Base-by-base conservation (phyloP, 176 grass and related monocot genomes). In the Rhynchospora breviuscula region DNA sequence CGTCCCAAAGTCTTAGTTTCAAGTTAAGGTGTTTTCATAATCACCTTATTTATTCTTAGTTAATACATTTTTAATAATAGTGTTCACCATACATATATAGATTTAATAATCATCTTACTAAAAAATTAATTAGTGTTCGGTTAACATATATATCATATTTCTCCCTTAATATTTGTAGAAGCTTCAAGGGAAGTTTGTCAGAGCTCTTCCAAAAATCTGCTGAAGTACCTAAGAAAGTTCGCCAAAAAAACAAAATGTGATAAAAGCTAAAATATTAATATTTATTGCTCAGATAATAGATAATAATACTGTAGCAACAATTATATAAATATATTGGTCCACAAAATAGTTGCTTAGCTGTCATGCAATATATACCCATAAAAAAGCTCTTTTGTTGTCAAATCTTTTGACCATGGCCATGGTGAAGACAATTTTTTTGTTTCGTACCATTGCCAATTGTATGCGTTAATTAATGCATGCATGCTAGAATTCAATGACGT, bases 401-500 rank as follows among this genome's bases (percentile, higher is more conserved):
- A 82, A 67, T 47, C 35, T 12, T 67, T 54, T 65, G 59, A 82
- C 61, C n/a, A 67, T 5, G 19, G n/a, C 0, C 10, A 67, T 0
- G 22, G 25, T 66, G 9, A 53, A 66, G n/a, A 26, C 45, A 67
- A 53, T 33, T 53, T 47, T 33, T 10, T 53, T 12, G 12, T 18
- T 67, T 67, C 7, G 13, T 66, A 10, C 12, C n/a, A n/a, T n/a
- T n/a, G n/a, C n/a, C 5, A 15, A 11, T 18, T 52, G 17, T 71
- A 71, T 18, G 11, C 15, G 45, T 7, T 54, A 26, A 67, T 82
- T 23, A 82, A 67, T 65, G 73, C 48, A 56, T 52, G 19, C 80
- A 64, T 51, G 18, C 17, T 81, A 61, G 44, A 67, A 82, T 82
- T 82, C 80, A 65, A 65, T 15, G 33, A 82, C 14, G 80, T 82